A percentile compares a stretch with the other conserved stretches of the same genome.
phyloP scores from a whole-genome alignment of 1,284 basidiomycete species.

The Cutaneotrichosporon curvatum region DNA sequence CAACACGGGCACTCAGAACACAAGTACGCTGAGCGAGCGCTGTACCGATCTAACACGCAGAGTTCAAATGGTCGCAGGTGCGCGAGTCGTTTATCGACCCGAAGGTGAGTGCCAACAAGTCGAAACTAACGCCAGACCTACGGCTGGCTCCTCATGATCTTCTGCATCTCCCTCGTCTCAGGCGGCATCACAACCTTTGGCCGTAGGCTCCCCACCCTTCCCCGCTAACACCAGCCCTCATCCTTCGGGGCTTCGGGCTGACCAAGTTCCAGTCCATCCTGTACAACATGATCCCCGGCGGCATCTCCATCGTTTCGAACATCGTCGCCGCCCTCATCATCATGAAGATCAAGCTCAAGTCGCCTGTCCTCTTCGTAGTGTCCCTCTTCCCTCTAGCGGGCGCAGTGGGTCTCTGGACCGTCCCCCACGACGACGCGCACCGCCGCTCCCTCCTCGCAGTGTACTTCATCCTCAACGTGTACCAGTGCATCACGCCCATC shows the following conservation, averaged over 20 bases:
- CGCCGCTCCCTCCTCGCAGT: constrained; percentile 20
- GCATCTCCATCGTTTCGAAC: constrained; percentile 43
- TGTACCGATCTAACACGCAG: neutral
- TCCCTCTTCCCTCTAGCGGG: constrained; percentile 32
- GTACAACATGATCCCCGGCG: constrained; percentile 43
- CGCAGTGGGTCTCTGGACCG: constrained; percentile 25
- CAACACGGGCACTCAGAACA: constrained; percentile 36
- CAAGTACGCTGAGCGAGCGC: constrained; percentile 22
- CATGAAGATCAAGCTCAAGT: constrained; percentile 42
- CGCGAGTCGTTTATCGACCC: constrained; percentile 36
- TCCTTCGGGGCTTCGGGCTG: constrained; percentile 26
- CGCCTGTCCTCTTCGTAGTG: constrained; percentile 49
- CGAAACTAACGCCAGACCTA: constrained; percentile 18
- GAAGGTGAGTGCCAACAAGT: constrained; percentile 18
- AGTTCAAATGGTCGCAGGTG: constrained; percentile 35
- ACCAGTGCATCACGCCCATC: constrained; percentile 22
- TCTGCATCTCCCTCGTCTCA: constrained; percentile 26
- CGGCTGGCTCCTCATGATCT: constrained; percentile 28
- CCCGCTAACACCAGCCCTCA: neutral
- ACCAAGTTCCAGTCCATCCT: constrained; percentile 41
- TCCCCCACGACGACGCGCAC: constrained; percentile 19
- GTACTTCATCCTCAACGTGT: constrained; percentile 31
- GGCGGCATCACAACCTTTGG: constrained; percentile 40
- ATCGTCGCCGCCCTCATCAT: constrained; percentile 28
- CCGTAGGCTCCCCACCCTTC: constrained; percentile 2